Evolutionary conservation across 352 stramenopile genomes (phyloP), one percentile per base, ranked within the genome.

Genomic region (Pythium scleroteichum): DNA sequence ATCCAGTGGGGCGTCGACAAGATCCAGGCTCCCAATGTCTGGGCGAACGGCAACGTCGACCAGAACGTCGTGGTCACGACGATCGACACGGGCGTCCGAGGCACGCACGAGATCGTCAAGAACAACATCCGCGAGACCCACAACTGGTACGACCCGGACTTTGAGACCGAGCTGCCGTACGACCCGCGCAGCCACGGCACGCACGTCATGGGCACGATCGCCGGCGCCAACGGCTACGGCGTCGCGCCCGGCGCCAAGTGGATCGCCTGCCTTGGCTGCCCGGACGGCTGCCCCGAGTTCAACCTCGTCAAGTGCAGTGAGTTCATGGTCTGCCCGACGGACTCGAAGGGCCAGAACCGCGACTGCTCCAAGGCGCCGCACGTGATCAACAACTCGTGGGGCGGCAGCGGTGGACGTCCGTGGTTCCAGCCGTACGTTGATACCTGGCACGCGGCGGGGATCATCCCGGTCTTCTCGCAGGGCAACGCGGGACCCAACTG

Each of bases 291-390:
- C 17, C 38, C 47, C 17, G 60, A 71, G 45, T 61, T 50, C 17
- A 52, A 54, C 22, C 45, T 72, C 4, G 24, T 71, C 1, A 40
- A 27, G 13, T 75, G 67, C 38, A 44, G 45, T 16, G 55, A 74
- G 45, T 74, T 68, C 39, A 74, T 74, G 24, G 39, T 66, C 20
- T 75, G 68, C 42, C 68, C 68, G 1, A 72, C 63, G 10, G 45
- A 71, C 53, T 10, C 32, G 22, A 16, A 27, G 4, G 57, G 57
- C 39, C 50, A 38, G 16, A 53, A 50, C 47, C 17, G 29, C 19
- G 57, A 64, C 40, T 64, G 57, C 48, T 44, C 47, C 38, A 57
- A 64, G 57, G 57, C 57, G 13, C 66, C 66, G 16, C 33, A 53
- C 8, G 14, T 73, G 9, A 58, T 73, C 17, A 73, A 51, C 54